phyloP scores from a whole-genome alignment of 108 stramenopile species.

The Discostella stelligeroides region DNA sequence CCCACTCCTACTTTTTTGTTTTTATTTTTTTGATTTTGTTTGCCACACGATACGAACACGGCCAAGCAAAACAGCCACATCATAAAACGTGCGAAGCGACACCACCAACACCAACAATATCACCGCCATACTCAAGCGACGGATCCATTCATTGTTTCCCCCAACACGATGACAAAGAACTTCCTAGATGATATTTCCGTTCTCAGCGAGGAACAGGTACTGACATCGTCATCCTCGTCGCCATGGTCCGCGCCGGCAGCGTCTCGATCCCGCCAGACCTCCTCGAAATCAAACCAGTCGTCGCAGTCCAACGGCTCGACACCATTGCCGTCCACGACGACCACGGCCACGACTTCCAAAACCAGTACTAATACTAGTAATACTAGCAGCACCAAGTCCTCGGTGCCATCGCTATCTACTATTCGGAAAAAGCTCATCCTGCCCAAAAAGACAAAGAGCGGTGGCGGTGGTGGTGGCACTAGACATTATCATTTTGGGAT shows the following conservation, averaged over 20 bases:
- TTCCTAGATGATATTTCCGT: neutral
- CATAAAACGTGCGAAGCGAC: too few relatives aligned
- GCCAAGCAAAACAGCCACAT: too few relatives aligned
- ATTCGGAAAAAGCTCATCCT: neutral
- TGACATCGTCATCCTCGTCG: conserved; percentile 9
- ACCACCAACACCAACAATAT: neutral
- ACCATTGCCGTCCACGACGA: too few relatives aligned
- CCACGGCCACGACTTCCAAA: too few relatives aligned
- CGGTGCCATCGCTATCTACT: neutral
- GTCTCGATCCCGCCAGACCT: neutral
- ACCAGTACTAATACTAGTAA: too few relatives aligned
- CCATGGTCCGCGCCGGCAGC: neutral
- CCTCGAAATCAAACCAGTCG: neutral
- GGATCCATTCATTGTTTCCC: neutral
- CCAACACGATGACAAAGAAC: neutral
- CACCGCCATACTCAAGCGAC: neutral
- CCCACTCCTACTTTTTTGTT: too few relatives aligned
- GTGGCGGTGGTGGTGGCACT: too few relatives aligned
- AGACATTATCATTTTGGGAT: too few relatives aligned
- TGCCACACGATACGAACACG: too few relatives aligned
- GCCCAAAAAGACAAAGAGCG: neutral
- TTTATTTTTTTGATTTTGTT: too few relatives aligned
- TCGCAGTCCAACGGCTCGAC: too few relatives aligned
- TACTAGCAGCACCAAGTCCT: neutral
- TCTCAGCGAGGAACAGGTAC: neutral